Evolutionary conservation across 164 flowering plant species (phyloP).

Genomic region (Tetrastigma voinierianum): DNA sequence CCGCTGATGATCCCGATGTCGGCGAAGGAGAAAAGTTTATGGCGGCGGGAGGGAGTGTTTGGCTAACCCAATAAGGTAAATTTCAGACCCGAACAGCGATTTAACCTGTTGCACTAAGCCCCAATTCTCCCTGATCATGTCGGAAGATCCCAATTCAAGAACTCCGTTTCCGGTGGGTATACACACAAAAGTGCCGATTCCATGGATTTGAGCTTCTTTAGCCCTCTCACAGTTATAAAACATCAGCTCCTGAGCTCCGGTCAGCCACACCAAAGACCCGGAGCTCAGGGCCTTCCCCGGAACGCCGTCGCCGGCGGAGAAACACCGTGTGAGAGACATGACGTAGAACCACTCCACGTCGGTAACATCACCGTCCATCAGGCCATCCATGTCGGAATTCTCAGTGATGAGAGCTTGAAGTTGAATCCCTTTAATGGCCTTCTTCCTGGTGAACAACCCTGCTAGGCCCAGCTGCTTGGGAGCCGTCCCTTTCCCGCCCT

Average conservation of each 20-base stretch:
- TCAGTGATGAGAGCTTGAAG: conserved; percentile 25
- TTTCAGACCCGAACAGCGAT: conserved; percentile 43
- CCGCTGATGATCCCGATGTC: conserved; percentile 36
- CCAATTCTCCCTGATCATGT: conserved; percentile 42
- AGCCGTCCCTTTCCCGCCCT: conserved; percentile 28
- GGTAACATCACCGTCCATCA: conserved; percentile 38
- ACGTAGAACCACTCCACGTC: conserved; percentile 77
- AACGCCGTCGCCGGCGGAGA: conserved; percentile 41
- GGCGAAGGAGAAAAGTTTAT: conserved; percentile 30
- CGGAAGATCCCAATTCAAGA: conserved; percentile 61
- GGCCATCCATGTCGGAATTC: conserved; percentile 10
- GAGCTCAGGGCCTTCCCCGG: conserved; percentile 40
- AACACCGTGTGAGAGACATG: conserved; percentile 46
- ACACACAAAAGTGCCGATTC: conserved; percentile 56
- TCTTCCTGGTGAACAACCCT: conserved; percentile 11
- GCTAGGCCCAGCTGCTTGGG: background rate
- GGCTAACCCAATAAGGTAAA: background rate
- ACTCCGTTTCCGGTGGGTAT: conserved; percentile 51
- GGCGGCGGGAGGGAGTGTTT: conserved; percentile 10
- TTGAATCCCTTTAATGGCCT: conserved; percentile 30
- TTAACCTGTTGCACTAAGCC: conserved; percentile 38
- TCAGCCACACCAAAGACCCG: conserved; percentile 51
- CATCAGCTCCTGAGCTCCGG: conserved; percentile 35
- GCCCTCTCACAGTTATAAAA: conserved; percentile 48
- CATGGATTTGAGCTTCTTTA: conserved; percentile 54